Conservation (phyloP, 1,284 basidiomycete species). For the Naganishia cerealis region DNA sequence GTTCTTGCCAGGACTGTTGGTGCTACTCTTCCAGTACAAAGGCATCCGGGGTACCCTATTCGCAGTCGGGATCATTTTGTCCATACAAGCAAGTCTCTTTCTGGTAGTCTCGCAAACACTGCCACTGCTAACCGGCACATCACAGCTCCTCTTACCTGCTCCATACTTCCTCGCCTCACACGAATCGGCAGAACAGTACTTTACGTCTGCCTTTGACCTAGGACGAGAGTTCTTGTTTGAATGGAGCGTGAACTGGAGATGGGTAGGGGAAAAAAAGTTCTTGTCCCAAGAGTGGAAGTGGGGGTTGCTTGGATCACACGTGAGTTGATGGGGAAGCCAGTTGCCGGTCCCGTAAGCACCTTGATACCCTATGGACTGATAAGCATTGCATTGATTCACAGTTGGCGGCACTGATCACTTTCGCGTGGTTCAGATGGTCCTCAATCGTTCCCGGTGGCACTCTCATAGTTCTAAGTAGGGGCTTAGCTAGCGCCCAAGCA, state of each 20-base stretch:
- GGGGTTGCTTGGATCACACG: slow-evolving; percentile 68
- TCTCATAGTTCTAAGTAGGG: slow-evolving; percentile 60
- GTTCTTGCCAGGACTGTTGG: slow-evolving; percentile 83
- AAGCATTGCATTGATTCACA: neutral
- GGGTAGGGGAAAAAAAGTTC: slow-evolving; percentile 74
- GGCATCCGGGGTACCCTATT: slow-evolving; percentile 65
- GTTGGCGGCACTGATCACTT: slow-evolving; percentile 60
- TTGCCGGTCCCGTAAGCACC: neutral
- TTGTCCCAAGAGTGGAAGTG: slow-evolving; percentile 65
- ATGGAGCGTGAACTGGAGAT: slow-evolving; percentile 99
- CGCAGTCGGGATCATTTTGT: slow-evolving; percentile 60
- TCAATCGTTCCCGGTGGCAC: slow-evolving; percentile 64
- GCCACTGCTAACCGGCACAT: neutral
- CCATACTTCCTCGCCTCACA: slow-evolving; percentile 66
- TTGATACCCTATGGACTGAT: no score
- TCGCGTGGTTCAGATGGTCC: slow-evolving; percentile 75
- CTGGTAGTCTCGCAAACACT: neutral
- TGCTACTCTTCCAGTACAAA: slow-evolving; percentile 71
- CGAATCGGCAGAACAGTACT: slow-evolving; percentile 60
- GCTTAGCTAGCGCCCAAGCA: slow-evolving; percentile 58
- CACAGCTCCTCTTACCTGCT: slow-evolving; percentile 66
- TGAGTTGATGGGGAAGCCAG: slow-evolving; percentile 39
- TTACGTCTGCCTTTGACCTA: slow-evolving; percentile 79
- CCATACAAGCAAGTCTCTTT: slow-evolving; percentile 50
- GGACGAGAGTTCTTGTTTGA: slow-evolving; percentile 85